phyloP scores from a whole-genome alignment of 257 asterid genomes.

The Henckelia pumila region DNA sequence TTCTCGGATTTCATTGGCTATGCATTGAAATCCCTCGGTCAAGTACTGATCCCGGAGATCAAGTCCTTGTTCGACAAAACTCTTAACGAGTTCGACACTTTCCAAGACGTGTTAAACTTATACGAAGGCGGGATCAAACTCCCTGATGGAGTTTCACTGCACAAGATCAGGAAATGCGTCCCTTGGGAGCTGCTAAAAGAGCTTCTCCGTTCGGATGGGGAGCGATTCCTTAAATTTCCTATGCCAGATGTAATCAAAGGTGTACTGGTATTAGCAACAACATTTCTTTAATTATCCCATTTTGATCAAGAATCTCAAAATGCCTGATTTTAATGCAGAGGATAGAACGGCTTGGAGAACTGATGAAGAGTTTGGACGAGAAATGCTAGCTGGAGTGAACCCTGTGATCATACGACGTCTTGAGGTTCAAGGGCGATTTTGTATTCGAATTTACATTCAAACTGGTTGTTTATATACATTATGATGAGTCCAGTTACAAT shows the following conservation, averaged over 20 bases:
- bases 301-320: not conserved
- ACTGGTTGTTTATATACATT: no score
- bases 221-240: constrained; percentile 48
- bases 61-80: constrained; percentile 39
- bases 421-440: constrained; percentile 43
- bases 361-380: constrained; percentile 87
- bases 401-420: constrained; percentile 70
- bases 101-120: constrained; percentile 37
- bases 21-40: constrained; percentile 50
- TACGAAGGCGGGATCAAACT: constrained; percentile 51
- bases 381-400: constrained; percentile 95
- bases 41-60: constrained; percentile 55
- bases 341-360: constrained; percentile 91
- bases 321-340: constrained; percentile 39
- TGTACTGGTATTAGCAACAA: constrained; percentile 11
- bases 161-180: constrained; percentile 28
- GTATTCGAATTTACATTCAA: no score
- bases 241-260: constrained; percentile 57
- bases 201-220: constrained; percentile 48
- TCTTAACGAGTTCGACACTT: constrained; percentile 51
- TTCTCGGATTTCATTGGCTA: constrained; percentile 51
- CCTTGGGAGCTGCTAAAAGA: constrained; percentile 49
- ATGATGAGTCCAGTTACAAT: no score
- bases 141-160: constrained; percentile 30
- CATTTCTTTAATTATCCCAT: no score